Evolutionary conservation across 1,284 basidiomycete genomes (phyloP), one percentile per base, ranked within the genome.

Genomic region (Ceratobasidium sp.): DNA sequence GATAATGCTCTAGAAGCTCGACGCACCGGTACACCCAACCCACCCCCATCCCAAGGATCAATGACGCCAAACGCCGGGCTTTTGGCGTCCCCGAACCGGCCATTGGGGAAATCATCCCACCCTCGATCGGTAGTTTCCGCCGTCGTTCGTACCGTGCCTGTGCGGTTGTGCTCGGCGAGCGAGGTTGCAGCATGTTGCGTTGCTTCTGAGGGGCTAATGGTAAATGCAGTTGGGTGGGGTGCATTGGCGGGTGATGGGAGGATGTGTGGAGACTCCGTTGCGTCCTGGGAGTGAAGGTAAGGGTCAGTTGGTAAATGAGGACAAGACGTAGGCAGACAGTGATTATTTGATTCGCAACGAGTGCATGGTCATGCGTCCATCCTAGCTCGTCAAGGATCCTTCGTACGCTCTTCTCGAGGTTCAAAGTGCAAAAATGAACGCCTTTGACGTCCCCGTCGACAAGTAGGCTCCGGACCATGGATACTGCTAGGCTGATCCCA

Each of bases 91-190:
- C 97, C 97, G 78, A 98, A 99, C n/a, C 96, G 89, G 62, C 96
- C 96, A 76, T 99, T 99, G 3, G 96, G 96, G 78, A 97, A 99
- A 77, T 99, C 97, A 77, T 99, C 97, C 96, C 96, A 99, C 22
- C 64, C 64, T 12, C 64, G 50, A 75, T 90, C 91, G 6, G 89
- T 40, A 1, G 53, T 25, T 35, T 69, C 68, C 5, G 69, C 57
- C 17, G 29, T 42, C 22, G 70, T 50, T 38, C 68, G n/a, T 13
- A 42, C 34, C 45, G 45, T 17, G 3, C 43, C 54, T 31, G 60
- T 32, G 29, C 58, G 35, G 7, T 42, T 40, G 58, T 38, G 35
- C 32, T 69, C 29, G 53, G 60, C 43, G 31, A 72, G 49, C 20
- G 60, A 27, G 54, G 60, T 57, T 17, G 68, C 32, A 32, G 58